phyloP scores from a whole-genome alignment of 345 rosid genomes.

The Psidium guajava region DNA sequence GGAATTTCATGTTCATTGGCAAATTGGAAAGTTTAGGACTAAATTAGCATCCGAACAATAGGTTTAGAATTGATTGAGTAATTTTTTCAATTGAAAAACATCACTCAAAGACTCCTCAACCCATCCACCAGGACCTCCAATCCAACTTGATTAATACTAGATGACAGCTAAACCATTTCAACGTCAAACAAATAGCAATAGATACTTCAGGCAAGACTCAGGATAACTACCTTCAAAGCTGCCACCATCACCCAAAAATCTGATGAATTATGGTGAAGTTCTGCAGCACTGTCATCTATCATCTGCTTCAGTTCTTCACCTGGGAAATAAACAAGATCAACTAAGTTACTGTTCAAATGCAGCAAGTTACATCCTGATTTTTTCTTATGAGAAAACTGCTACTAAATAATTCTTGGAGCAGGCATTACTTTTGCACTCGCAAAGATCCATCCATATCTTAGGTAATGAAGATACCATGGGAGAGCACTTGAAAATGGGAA shows the following conservation, averaged over 20 bases:
- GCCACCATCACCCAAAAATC: slow-evolving; percentile 98
- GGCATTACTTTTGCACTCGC: not conserved
- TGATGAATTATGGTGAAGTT: slow-evolving; percentile 55
- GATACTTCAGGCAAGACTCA: not conserved
- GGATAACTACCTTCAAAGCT: slow-evolving; percentile 65
- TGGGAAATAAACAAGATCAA: slow-evolving; percentile 7
- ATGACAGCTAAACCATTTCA: not conserved
- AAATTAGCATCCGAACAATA: not conserved
- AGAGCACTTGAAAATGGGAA: not conserved
- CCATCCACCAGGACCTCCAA: not conserved
- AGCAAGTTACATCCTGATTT: not conserved
- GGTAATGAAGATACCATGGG: not conserved
- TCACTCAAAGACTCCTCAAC: not conserved
- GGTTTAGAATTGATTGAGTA: not conserved
- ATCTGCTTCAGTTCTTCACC: slow-evolving; percentile 59
- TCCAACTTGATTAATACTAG: not conserved
- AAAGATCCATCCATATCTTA: not conserved
- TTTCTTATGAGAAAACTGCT: not conserved
- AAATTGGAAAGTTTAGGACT: not conserved
- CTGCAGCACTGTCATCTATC: slow-evolving; percentile 52
- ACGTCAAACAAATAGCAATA: not conserved
- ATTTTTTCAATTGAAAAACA: not conserved
- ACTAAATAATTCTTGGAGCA: not conserved
- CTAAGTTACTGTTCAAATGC: not conserved
- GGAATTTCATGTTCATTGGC: not conserved